A percentile compares a stretch with the other conserved stretches of the same genome.
phyloP scores from a whole-genome alignment of 208 protist genomes.

The Phytomonas sp. region DNA sequence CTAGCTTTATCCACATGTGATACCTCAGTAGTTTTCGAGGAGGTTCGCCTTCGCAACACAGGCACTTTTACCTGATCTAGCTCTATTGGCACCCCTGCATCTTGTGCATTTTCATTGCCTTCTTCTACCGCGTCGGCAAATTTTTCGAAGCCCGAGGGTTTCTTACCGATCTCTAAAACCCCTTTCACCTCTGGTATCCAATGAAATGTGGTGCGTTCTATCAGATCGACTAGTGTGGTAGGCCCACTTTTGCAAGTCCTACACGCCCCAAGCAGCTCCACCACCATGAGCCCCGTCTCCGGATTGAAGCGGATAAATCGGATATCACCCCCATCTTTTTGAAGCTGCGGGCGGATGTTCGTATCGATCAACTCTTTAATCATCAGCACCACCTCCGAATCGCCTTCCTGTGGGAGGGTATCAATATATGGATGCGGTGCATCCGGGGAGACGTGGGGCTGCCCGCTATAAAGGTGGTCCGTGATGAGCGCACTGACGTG shows the following conservation, averaged over 20 bases:
- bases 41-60: neutral
- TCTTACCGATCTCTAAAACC: conserved; percentile 43
- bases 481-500: conserved; percentile 77
- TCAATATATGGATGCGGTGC: conserved; percentile 80
- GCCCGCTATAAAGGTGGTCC: conserved; percentile 74
- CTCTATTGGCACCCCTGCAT: neutral
- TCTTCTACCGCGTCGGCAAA: conserved; percentile 9
- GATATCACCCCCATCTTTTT: conserved; percentile 89
- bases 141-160: conserved; percentile 17
- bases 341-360: conserved; percentile 81
- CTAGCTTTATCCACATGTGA: too few species aligned
- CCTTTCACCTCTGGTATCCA: conserved; percentile 84
- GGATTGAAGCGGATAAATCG: conserved; percentile 67
- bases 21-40: neutral
- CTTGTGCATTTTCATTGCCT: neutral
- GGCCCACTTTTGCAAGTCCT: conserved; percentile 79
- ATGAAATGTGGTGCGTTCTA: conserved; percentile 87
- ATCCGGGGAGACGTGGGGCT: conserved; percentile 56
- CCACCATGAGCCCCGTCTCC: conserved; percentile 46
- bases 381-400: conserved; percentile 82
- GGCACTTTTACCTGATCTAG: neutral
- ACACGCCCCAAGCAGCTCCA: conserved; percentile 89
- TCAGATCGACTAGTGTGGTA: conserved; percentile 78
- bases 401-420: conserved; percentile 68
- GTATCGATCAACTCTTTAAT: conserved; percentile 88